Conservation (phyloP, 2,329 filamentous ascomycete species). For the Penicillium nordicum region DNA sequence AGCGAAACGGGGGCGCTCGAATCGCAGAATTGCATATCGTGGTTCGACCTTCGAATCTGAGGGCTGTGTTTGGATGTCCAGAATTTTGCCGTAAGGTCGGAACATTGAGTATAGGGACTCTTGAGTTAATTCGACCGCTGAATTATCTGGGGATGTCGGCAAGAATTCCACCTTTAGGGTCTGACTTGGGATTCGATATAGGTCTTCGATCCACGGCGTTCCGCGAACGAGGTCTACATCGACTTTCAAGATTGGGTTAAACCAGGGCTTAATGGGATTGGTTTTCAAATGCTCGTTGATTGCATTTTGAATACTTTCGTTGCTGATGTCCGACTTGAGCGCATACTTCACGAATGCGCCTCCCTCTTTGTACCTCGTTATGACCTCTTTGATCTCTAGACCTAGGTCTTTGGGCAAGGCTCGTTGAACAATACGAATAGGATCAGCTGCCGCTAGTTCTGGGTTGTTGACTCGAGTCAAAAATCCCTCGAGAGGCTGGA, state of each 20-base stretch:
- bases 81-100: constrained; percentile 83
- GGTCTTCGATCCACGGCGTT: constrained; percentile 88
- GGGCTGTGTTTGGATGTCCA: constrained; percentile 77
- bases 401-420: constrained; percentile 61
- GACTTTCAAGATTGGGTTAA: constrained; percentile 74
- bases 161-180: constrained; percentile 82
- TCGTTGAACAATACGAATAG: constrained; percentile 53
- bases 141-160: constrained; percentile 65
- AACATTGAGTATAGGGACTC: constrained; percentile 86
- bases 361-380: constrained; percentile 84
- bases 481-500: constrained; percentile 46
- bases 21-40: constrained; percentile 76
- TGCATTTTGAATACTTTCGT: constrained; percentile 57
- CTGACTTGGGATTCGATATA: constrained; percentile 74
- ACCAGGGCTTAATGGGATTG: constrained; percentile 79
- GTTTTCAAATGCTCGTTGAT: constrained; percentile 64
- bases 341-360: constrained; percentile 89
- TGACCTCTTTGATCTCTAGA: constrained; percentile 72
- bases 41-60: constrained; percentile 83
- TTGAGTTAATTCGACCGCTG: constrained; percentile 75
- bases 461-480: constrained; percentile 53
- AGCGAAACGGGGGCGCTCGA: constrained; percentile 67
- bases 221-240: constrained; percentile 72
- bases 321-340: constrained; percentile 47
- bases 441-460: constrained; percentile 53